Conservation (phyloP, 345 rosid species). For the Eutrema japonicum region DNA sequence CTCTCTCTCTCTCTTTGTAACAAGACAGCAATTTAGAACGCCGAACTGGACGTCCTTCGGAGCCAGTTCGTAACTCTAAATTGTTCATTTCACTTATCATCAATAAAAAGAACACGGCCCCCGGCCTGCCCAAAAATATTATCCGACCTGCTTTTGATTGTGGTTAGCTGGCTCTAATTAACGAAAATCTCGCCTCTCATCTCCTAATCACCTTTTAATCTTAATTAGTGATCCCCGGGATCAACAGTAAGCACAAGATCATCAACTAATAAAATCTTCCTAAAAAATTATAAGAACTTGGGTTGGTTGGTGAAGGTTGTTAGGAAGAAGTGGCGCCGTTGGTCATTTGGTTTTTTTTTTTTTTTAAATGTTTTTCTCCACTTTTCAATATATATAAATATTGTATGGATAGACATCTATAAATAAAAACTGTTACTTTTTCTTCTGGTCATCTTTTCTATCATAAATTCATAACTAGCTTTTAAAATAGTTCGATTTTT, state of each 20-base stretch:
- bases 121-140: too few species aligned
- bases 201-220: too few species aligned
- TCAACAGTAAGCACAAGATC: constrained; percentile 19
- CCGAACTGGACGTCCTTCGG: too few species aligned
- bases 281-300: constrained; percentile 10
- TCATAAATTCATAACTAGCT: not conserved
- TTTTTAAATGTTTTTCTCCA: not conserved
- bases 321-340: constrained; percentile 44
- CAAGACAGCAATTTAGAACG: too few species aligned
- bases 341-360: constrained; percentile 15
- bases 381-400: not conserved
- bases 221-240: too few species aligned
- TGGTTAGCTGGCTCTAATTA: too few species aligned
- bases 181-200: too few species aligned
- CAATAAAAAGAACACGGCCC: too few species aligned
- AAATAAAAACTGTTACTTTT: not conserved
- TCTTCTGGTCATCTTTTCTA: not conserved
- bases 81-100: too few species aligned
- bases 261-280: constrained; percentile 15
- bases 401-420: not conserved
- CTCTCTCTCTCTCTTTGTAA: too few species aligned
- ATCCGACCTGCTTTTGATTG: too few species aligned
- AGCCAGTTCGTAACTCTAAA: too few species aligned
- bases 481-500: not conserved
- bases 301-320: constrained; percentile 44